These are phyloP conservation scores for Suillus bovinus DNA, from an alignment of 768 basidiomycete genomes.

Conservation along the genomic window DNA sequence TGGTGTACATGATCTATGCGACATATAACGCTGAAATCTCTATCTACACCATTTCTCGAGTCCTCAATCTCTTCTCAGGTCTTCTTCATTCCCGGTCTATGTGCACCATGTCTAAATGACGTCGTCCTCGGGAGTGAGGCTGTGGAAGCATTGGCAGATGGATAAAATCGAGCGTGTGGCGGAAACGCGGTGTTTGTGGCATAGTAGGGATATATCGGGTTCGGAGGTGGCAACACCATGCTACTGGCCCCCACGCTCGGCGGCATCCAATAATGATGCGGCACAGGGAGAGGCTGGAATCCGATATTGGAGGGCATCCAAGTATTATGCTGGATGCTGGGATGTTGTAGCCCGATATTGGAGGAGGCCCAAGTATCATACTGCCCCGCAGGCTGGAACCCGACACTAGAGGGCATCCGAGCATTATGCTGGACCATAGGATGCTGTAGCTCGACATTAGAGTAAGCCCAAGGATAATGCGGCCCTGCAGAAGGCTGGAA, in stretches of 20 bases:
- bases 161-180: not conserved
- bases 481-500: not conserved
- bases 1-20: conserved; percentile 22
- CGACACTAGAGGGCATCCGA: not conserved
- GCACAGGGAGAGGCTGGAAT: not conserved
- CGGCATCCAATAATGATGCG: not conserved
- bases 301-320: not conserved
- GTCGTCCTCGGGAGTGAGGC: not conserved
- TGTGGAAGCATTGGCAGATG: not conserved
- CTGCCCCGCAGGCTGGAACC: not conserved
- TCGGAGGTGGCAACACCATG: not conserved
- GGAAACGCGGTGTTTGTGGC: not conserved
- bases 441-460: not conserved
- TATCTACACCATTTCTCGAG: not conserved
- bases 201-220: not conserved
- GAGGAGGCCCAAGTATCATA: not conserved
- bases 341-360: not conserved
- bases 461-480: not conserved
- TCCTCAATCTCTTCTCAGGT: not conserved
- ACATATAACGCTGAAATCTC: not conserved
- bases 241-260: not conserved
- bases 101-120: not conserved
- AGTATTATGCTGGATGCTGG: not conserved
- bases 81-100: not conserved
- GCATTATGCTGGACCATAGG: not conserved